Evolutionary conservation across 768 basidiomycete species (phyloP).

Genomic region (Pisolithus orientalis): DNA sequence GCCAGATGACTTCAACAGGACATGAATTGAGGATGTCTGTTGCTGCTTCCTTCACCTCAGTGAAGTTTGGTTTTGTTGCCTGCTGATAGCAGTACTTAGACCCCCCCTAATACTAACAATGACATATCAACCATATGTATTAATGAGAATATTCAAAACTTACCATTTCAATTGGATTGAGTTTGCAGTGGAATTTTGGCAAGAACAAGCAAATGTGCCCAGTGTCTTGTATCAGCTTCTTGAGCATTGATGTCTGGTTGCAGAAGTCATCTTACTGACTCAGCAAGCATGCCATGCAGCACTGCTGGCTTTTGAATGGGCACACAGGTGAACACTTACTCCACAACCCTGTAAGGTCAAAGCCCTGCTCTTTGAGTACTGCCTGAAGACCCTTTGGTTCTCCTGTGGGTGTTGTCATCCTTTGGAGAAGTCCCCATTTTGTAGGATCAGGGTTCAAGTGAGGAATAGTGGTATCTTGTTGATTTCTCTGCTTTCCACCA

Average conservation of each 20-base stretch:
- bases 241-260: slow-evolving; percentile 18
- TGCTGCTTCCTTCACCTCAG: not conserved
- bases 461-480: slow-evolving; percentile 17
- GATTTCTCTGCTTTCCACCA: slow-evolving; percentile 16
- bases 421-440: slow-evolving; percentile 17
- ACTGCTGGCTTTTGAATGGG: slow-evolving; percentile 12
- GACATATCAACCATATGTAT: too few species aligned
- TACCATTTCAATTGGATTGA: slow-evolving; percentile 23
- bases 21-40: not conserved
- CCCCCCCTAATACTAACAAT: not conserved
- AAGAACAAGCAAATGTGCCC: slow-evolving; percentile 12
- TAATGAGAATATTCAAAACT: not conserved
- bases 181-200: slow-evolving; percentile 33
- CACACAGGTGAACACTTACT: slow-evolving; percentile 30
- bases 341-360: slow-evolving; percentile 24
- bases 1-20: not conserved
- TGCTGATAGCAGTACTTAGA: not conserved
- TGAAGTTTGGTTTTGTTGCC: not conserved
- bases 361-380: slow-evolving; percentile 30
- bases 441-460: slow-evolving; percentile 9
- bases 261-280: slow-evolving; percentile 25
- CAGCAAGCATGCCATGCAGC: slow-evolving; percentile 23
- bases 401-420: slow-evolving; percentile 30
- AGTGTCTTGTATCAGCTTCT: slow-evolving; percentile 11
- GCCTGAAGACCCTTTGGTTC: slow-evolving; percentile 7